Percentiles rank a stretch among this genome's conserved stretches.
These are phyloP conservation scores for Starmera stellimalicola DNA, from an alignment of 1,139 yeast species.

Conservation along the genomic window DNA sequence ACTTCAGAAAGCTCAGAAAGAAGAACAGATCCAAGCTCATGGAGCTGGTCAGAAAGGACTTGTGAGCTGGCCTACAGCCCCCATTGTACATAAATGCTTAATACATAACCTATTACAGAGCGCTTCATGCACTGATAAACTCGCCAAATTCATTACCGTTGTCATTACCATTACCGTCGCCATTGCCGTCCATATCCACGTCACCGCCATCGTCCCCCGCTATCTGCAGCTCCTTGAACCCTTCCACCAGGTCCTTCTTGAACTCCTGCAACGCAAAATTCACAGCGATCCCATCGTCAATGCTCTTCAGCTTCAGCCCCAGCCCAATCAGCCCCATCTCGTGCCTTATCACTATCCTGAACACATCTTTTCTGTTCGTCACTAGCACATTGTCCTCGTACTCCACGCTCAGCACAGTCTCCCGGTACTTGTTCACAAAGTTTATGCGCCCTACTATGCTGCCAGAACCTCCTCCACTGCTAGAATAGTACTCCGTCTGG, in stretches of 20 bases:
- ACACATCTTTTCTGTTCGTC: conserved; percentile 10
- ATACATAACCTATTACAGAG: not conserved
- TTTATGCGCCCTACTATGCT: no score
- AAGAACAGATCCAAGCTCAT: no score
- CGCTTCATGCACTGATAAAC: not conserved
- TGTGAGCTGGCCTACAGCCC: no score
- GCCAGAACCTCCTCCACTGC: conserved; percentile 18
- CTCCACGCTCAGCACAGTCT: conserved; percentile 9
- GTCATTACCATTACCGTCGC: conserved; percentile 11
- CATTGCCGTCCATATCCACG: no score
- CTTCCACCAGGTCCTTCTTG: conserved; percentile 11
- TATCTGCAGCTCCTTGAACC: not conserved
- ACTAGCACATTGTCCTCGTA: conserved; percentile 1
- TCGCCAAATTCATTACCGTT: not conserved
- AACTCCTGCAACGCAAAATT: conserved; percentile 29
- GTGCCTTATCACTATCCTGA: conserved; percentile 12
- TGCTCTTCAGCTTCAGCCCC: conserved; percentile 32
- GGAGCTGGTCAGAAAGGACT: no score
- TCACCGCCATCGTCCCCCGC: no score
- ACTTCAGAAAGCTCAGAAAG: no score
- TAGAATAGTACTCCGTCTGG: conserved; percentile 19
- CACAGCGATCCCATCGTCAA: conserved; percentile 28
- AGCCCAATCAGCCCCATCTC: conserved; percentile 18
- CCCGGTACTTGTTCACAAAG: no score
- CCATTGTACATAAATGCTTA: no score